Base-by-base conservation (phyloP, 106 monocot species). In the Dendrobium officinale region DNA sequence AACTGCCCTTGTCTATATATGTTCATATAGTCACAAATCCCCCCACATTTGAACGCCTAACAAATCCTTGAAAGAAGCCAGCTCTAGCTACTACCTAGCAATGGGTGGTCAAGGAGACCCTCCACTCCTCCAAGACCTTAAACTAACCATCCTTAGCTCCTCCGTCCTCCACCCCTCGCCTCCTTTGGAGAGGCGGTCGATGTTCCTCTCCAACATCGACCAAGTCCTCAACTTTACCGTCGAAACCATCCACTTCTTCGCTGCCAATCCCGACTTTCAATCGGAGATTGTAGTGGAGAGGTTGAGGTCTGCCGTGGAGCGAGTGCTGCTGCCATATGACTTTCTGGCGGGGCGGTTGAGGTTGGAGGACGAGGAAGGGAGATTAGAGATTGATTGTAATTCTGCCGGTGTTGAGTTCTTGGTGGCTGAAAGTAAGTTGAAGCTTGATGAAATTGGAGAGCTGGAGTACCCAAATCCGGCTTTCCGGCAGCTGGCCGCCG, bases 131-230 rank as follows among this genome's bases (percentile, higher is more conserved):
- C 43, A 75, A 43, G 74, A 75, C 74, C 44, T 75, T 15, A 42
- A 75, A 6, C 43, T 75, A 20, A 17, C 20, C 41, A 44, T 75
- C 74, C 41, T 44, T 16, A 42, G 55, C 75, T 86, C 82, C 80
- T 43, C 82, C 33, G 78, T 45, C 1, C 42, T 91, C 26, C 66
- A 47, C 68, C 91, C 86, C 6, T 73, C 75, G 24, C 72, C 75
- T 24, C 43, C 44, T 1, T 55, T 29, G 4, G 76, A 81, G 81
- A 85, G 75, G 72, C 85, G 81, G 81, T 41, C 77, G 73, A 80
- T 91, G 77, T 91, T 85, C 86, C 87, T 91, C 78, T 83, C 91
- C 19, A 89, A 89, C 91, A 89, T 91, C 31, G 91, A 91, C 85
- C 88, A 89, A 67, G 72, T 85, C 33, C 83, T 91, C 40, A 85